Base-by-base conservation (phyloP, 2,329 filamentous ascomycete genomes). In the Albophoma yamanashiensis region DNA sequence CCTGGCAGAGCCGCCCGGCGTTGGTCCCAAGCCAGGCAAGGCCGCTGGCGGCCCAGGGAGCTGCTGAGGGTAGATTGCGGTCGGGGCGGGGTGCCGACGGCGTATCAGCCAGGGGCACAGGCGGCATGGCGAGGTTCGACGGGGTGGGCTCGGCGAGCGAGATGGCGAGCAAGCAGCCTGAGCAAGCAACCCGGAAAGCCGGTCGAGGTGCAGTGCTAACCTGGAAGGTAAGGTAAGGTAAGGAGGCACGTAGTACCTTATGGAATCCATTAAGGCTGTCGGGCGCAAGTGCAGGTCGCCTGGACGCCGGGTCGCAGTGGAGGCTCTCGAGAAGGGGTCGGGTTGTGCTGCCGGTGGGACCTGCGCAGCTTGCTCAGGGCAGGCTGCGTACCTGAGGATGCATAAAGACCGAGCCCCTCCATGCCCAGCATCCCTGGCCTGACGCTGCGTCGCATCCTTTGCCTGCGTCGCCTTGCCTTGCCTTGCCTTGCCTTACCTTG, bases 351-450 rank as follows among this genome's bases (percentile, higher is more conserved):
- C 20, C 14, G 50, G 50, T 53, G 50, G 50, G n/a, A 34, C 50
- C 50, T 53, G 31, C 50, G 50, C 31, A 22, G 50, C 27, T 53
- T 52, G 27, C 50, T 53, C 27, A 53, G 50, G 50, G 14, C n/a
- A n/a, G 14, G 7, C 20, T 45, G 27, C 20, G 42, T 42, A 38
- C 36, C 36, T 38, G 36, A 47, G 50, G 31, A 55, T 22, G 50
- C 50, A 55, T 55, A 55, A 55, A 55, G 60, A 58, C 60, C 58
- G 53, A 60, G 60, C 56, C 62, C 62, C 62, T 62, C 56, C 62
- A 60, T 60, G 36, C 60, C 55, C 55, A 38, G 22, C 60, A 62
- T 60, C 60, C 62, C 60, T 62, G 22, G 8, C 36, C 40, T 8
- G 60, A 47, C 53, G 17, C 57, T n/a, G 31, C 17, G 31, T 36